Evolutionary conservation across 2,329 filamentous ascomycete species (phyloP).

Genomic region (Aspergillus ustus): DNA sequence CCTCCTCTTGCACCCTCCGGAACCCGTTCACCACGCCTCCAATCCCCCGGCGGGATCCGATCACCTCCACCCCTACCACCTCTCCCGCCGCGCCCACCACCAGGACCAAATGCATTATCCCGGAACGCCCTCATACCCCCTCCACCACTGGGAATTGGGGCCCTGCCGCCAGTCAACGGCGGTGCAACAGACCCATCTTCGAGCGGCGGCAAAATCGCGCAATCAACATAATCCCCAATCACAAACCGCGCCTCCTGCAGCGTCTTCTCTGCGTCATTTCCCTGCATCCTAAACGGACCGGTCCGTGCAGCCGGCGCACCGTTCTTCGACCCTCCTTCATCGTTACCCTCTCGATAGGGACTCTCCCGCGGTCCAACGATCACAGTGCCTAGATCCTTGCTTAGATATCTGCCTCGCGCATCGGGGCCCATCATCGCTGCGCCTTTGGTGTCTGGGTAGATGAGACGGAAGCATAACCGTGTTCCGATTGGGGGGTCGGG

Average conservation of each 20-base stretch:
- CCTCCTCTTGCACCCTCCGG: constrained; percentile 42
- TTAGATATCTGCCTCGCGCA: constrained; percentile 67
- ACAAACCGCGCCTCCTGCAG: constrained; percentile 79
- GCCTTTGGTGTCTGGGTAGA: constrained; percentile 74
- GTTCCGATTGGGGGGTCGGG: constrained; percentile 78
- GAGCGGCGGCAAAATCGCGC: constrained; percentile 76
- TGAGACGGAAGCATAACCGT: constrained; percentile 82
- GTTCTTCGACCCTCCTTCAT: constrained; percentile 38
- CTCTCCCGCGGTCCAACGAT: constrained; percentile 63
- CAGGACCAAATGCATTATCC: constrained; percentile 50
- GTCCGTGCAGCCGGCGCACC: constrained; percentile 37
- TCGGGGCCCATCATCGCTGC: constrained; percentile 43
- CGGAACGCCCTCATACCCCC: constrained; percentile 46
- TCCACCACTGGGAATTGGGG: constrained; percentile 42
- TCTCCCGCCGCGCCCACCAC: constrained; percentile 46
- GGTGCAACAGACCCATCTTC: constrained; percentile 75
- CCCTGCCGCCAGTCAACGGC: constrained; percentile 53
- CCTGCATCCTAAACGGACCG: constrained; percentile 48
- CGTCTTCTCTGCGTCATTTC: constrained; percentile 71
- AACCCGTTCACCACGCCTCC: constrained; percentile 54
- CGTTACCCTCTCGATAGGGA: constrained; percentile 22
- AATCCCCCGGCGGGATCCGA: constrained; percentile 52
- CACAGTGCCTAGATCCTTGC: constrained; percentile 81
- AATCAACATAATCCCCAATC: constrained; percentile 85
- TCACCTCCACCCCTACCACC: constrained; percentile 50